A percentile compares a stretch with the other conserved stretches of the same genome.
These are phyloP conservation scores for Lentinula lateritia DNA, from an alignment of 768 basidiomycete genomes.

Conservation along the genomic window DNA sequence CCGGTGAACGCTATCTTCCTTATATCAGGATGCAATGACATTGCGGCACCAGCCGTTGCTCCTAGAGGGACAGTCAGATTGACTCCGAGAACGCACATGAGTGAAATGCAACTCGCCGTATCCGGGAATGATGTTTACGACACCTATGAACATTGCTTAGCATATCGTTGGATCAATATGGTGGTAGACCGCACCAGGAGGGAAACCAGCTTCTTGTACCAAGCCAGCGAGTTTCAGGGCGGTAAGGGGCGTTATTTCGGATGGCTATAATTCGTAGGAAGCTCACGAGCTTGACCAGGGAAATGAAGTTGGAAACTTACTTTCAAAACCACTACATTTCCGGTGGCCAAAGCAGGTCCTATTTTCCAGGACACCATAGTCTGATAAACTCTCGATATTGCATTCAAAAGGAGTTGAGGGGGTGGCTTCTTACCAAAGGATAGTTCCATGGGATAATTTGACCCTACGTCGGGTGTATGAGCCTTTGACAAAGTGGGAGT, in stretches of 20 bases:
- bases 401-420: slow-evolving; percentile 7
- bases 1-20: slow-evolving; percentile 72
- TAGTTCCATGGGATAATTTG: slow-evolving; percentile 60
- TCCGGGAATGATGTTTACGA: slow-evolving; percentile 8
- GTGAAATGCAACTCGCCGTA: slow-evolving; percentile 1
- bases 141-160: not conserved
- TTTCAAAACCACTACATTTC: slow-evolving; percentile 53
- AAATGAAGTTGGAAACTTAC: not conserved
- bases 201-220: slow-evolving; percentile 54
- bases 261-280: slow-evolving; percentile 31
- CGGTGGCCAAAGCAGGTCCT: slow-evolving; percentile 59
- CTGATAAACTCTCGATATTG: slow-evolving; percentile 17
- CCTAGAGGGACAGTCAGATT: slow-evolving; percentile 23
- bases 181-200: slow-evolving; percentile 59
- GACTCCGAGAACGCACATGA: not conserved
- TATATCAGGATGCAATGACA: slow-evolving; percentile 48
- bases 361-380: slow-evolving; percentile 58
- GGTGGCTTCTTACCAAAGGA: slow-evolving; percentile 16
- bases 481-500: not conserved
- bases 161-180: slow-evolving; percentile 43
- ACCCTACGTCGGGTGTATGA: slow-evolving; percentile 14
- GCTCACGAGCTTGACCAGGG: not conserved
- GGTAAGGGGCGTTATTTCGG: slow-evolving; percentile 58
- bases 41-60: slow-evolving; percentile 46
- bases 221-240: slow-evolving; percentile 41